These are phyloP conservation scores for Aspergillus terreus DNA, from an alignment of 2,329 filamentous ascomycete genomes.

Conservation along the genomic window DNA sequence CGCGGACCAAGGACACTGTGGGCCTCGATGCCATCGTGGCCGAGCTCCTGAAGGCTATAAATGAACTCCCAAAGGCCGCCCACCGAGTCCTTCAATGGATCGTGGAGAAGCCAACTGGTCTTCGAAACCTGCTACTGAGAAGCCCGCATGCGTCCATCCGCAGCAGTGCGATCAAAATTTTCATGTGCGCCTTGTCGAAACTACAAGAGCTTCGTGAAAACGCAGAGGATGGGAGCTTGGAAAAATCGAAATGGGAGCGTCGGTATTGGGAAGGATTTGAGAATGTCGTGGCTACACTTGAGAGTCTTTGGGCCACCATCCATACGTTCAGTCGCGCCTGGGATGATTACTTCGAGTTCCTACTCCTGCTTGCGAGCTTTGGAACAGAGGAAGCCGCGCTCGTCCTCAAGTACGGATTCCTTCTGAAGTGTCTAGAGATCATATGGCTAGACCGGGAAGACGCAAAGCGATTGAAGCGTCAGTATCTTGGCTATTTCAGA, in stretches of 20 bases:
- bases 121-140: constrained; percentile 64
- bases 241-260: constrained; percentile 22
- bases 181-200: constrained; percentile 51
- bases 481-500: constrained; percentile 48
- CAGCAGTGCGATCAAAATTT: constrained; percentile 47
- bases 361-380: constrained; percentile 62
- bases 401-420: constrained; percentile 60
- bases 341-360: constrained; percentile 72
- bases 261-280: constrained; percentile 28
- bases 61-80: constrained; percentile 54
- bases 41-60: constrained; percentile 50
- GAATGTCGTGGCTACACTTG: constrained; percentile 47
- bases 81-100: constrained; percentile 62
- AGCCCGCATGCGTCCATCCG: constrained; percentile 58
- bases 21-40: constrained; percentile 57
- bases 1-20: constrained; percentile 65
- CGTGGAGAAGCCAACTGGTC: constrained; percentile 48
- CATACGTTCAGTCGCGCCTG: constrained; percentile 63
- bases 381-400: constrained; percentile 56
- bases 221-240: constrained; percentile 19
- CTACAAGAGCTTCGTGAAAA: constrained; percentile 45
- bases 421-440: constrained; percentile 57
- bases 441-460: constrained; percentile 57
- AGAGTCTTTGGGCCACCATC: constrained; percentile 59
- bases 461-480: constrained; percentile 48